Percentiles rank a stretch among this genome's conserved stretches.
These are phyloP conservation scores for Coemansia reversa DNA, from an alignment of 192 early-diverging fungal species.

Conservation along the genomic window DNA sequence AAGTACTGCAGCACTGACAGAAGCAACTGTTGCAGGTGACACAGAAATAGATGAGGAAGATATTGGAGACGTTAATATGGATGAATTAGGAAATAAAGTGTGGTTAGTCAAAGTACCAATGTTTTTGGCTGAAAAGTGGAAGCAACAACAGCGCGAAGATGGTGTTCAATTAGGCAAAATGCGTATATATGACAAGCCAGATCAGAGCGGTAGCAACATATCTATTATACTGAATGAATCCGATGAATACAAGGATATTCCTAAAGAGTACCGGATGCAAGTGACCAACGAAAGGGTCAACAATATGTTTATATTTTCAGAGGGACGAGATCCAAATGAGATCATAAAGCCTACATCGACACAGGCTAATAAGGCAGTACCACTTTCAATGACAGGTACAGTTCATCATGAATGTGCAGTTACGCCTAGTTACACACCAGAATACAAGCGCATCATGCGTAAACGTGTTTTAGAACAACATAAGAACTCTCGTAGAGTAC, in stretches of 20 bases:
- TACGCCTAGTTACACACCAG: conserved; percentile 59
- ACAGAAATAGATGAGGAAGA: conserved; percentile 56
- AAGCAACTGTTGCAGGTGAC: neutral
- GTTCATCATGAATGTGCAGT: conserved; percentile 74
- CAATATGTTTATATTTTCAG: conserved; percentile 80
- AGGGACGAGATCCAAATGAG: conserved; percentile 45
- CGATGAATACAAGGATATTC: conserved; percentile 61
- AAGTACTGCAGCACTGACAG: neutral
- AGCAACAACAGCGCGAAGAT: conserved; percentile 57
- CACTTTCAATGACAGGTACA: conserved; percentile 60
- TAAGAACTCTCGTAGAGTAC: conserved; percentile 29
- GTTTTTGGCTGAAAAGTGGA: conserved; percentile 88
- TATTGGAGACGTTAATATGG: conserved; percentile 68
- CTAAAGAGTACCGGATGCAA: conserved; percentile 81
- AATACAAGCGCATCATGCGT: conserved; percentile 68
- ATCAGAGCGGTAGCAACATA: conserved; percentile 56
- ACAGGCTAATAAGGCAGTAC: conserved; percentile 51
- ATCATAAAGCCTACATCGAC: conserved; percentile 47
- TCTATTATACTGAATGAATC: conserved; percentile 70
- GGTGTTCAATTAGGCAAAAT: conserved; percentile 77
- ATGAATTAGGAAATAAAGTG: conserved; percentile 68
- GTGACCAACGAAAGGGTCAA: conserved; percentile 66
- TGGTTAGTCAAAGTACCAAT: conserved; percentile 95
- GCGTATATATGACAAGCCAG: conserved; percentile 66
- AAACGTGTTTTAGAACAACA: conserved; percentile 60